Evolutionary conservation across 345 rosid species (phyloP).

Genomic region (Moricandia arvensis): DNA sequence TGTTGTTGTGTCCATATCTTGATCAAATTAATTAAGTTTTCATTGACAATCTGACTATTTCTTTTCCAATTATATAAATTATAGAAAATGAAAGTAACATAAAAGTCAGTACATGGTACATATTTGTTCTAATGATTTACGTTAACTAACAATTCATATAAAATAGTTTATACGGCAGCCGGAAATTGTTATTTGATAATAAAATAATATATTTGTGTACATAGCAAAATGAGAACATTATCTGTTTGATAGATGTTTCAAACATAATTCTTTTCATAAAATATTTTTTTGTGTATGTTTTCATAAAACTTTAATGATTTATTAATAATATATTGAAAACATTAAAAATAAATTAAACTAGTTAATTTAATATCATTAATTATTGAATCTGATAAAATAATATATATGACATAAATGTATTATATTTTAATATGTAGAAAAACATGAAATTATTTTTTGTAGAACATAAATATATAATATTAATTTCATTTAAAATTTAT

Average conservation of each 20-base stretch:
- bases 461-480: background rate
- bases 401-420: background rate
- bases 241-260: background rate
- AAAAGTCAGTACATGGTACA: background rate
- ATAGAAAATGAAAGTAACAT: background rate
- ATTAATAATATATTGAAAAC: background rate
- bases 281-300: background rate
- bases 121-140: background rate
- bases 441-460: background rate
- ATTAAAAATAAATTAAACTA: no score
- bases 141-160: background rate
- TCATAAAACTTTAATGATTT: background rate
- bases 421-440: background rate
- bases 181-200: background rate
- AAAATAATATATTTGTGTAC: background rate
- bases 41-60: slow-evolving; percentile 17
- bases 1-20: background rate
- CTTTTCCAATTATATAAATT: background rate
- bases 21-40: slow-evolving; percentile 11
- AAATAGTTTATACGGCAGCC: background rate
- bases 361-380: no score
- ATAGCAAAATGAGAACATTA: background rate
- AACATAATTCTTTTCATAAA: no score
- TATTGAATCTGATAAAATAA: background rate
- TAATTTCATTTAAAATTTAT: background rate